Conservation (phyloP, 1,139 yeast species). For the Pichia sp. region DNA sequence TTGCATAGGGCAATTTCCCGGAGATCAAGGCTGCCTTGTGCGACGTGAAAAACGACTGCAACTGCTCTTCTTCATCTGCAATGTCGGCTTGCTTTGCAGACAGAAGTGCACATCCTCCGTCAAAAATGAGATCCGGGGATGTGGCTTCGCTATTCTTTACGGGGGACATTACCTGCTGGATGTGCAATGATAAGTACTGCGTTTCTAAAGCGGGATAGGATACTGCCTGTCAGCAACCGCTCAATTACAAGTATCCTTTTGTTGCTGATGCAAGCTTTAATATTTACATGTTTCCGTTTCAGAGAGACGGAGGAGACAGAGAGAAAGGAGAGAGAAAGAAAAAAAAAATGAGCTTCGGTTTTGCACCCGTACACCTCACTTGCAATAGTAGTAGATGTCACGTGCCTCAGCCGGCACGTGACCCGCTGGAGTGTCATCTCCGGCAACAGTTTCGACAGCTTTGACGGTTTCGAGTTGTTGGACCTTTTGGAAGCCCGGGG, state of each 20-base stretch:
- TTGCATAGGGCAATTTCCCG: constrained; percentile 5
- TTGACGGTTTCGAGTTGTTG: not conserved
- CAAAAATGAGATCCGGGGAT: not conserved
- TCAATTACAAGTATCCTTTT: not conserved
- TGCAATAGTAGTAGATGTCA: constrained; percentile 32
- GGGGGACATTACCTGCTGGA: not conserved
- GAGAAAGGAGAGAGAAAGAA: not conserved
- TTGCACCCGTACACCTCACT: not conserved
- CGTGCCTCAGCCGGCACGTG: constrained; percentile 24
- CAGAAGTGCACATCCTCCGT: not conserved
- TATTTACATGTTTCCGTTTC: constrained; percentile 1
- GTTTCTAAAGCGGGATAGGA: too few relatives aligned
- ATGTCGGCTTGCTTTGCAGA: not conserved
- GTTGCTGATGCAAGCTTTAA: too few relatives aligned
- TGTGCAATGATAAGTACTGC: not conserved
- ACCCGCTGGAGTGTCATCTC: not conserved
- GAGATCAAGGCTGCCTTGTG: not conserved
- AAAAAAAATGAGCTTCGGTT: too few relatives aligned
- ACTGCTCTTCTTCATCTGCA: not conserved
- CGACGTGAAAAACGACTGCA: not conserved
- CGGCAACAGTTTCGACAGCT: not conserved
- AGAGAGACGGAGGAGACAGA: not conserved
- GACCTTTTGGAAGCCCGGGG: constrained; percentile 29
- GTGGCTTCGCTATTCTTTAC: not conserved
- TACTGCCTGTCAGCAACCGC: too few relatives aligned